Base-by-base conservation (phyloP, 805 yeast genomes). In the Ogataea neopini region DNA sequence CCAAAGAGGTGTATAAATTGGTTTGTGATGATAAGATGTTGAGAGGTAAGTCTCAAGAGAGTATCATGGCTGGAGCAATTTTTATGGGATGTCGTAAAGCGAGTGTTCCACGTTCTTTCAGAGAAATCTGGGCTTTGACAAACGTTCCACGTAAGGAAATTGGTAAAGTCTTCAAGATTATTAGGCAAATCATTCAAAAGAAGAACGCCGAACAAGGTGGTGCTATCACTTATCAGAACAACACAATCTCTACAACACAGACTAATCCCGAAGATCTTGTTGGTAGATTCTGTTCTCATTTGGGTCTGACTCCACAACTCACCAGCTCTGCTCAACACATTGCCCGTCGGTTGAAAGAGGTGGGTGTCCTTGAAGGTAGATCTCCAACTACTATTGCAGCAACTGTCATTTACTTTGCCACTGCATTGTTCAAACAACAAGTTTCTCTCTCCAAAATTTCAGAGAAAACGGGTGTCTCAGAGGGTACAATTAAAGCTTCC, bases 311-410 rank as follows among this genome's bases (percentile, higher is more conserved):
- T 17, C 83, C 89, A 52, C 89, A 83, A 67, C 84, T 91, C 38
- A 84, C 97, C 17, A 88, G 89, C 52, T 92, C 96, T 8, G 96
- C 98, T 2, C 97, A 92, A 67, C 80, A 85, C 60, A 89, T 94
- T 57, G 97, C 97, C 2, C 82, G 89, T 63, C 78, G 85, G 55
- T 89, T 96, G 61, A 87, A 88, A 62, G 96, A 88, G 52, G 84
- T 86, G 52, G 97, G 97, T 47, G 95, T 92, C 32, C 75, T 94
- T 61, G 97, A 96, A 14, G 98, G 99, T 59, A 80, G 97, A 57
- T 88, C 97, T 3, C 99, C 99, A 23, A 91, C 91, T 45, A 92
- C 99, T 30, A 89, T 94, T 62, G 97, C 98, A 0, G 98, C 98
- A 6, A 95, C 97, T 1, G 96, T 94, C 4, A 92, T 94, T 41